phyloP scores from a whole-genome alignment of 2,329 filamentous ascomycete species.

The Parastagonospora nodorum region DNA sequence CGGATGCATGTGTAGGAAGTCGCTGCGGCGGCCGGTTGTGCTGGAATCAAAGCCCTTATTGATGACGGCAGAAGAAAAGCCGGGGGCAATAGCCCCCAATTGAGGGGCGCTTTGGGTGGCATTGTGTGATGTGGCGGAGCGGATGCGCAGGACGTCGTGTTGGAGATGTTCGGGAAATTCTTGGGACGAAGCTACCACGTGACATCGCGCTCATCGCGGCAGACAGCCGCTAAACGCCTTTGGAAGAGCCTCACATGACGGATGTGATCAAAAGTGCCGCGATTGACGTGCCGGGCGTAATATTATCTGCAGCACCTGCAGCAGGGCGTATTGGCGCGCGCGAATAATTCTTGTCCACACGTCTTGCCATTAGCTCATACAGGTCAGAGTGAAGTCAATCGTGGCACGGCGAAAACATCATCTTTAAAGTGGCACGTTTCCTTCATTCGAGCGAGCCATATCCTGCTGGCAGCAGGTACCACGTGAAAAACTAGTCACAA shows the following conservation, averaged over 20 bases:
- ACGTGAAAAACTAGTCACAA: conserved; percentile 1
- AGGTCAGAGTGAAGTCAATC: no score
- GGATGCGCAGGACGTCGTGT: conserved; percentile 8
- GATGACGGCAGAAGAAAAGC: conserved; percentile 37
- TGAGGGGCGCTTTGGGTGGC: conserved; percentile 42
- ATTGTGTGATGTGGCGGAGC: conserved; percentile 23
- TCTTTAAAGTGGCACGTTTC: neutral
- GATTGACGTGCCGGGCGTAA: neutral
- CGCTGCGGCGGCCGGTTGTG: conserved; percentile 15
- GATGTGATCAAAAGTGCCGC: neutral
- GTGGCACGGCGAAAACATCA: neutral
- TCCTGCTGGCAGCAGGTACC: conserved; percentile 4
- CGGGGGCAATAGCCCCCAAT: conserved; percentile 37
- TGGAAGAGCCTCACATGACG: neutral
- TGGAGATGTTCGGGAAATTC: neutral
- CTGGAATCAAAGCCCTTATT: conserved; percentile 25
- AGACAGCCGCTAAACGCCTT: neutral
- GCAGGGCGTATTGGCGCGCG: conserved; percentile 2
- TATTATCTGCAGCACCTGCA: neutral
- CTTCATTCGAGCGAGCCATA: neutral
- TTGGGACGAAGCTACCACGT: neutral
- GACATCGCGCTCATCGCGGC: neutral
- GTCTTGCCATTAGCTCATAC: neutral
- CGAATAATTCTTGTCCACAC: neutral
- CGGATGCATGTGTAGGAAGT: conserved; percentile 33